Conservation (phyloP, 352 stramenopile genomes). For the Aphanomyces cochlioides region DNA sequence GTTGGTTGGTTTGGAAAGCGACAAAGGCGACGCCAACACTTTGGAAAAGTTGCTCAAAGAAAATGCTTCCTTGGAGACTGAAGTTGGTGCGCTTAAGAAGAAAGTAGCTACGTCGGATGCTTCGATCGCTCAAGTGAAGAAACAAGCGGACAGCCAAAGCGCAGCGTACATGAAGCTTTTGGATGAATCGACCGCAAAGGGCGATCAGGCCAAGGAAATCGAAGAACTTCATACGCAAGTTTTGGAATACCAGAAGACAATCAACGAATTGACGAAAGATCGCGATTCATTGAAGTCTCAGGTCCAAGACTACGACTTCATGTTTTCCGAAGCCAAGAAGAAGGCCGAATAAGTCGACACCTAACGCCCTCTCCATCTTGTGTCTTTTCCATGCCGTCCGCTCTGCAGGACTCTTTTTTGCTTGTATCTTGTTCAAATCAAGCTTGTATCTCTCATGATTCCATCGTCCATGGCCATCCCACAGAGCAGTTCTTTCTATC, state of each 20-base stretch:
- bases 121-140: slow-evolving; percentile 58
- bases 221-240: slow-evolving; percentile 50
- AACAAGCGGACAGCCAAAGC: slow-evolving; percentile 73
- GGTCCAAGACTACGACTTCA: slow-evolving; percentile 87
- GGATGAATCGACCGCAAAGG: slow-evolving; percentile 62
- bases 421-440: too few relatives aligned
- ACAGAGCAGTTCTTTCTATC: too few relatives aligned
- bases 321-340: slow-evolving; percentile 86
- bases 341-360: slow-evolving; percentile 58
- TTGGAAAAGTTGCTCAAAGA: slow-evolving; percentile 21
- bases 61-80: slow-evolving; percentile 13
- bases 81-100: slow-evolving; percentile 18
- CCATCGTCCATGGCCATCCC: too few relatives aligned
- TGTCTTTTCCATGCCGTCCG: background rate
- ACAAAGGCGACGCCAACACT: background rate
- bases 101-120: slow-evolving; percentile 33
- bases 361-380: background rate
- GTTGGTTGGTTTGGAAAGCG: slow-evolving; percentile 31
- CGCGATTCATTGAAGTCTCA: slow-evolving; percentile 69
- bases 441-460: too few relatives aligned
- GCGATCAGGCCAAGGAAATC: slow-evolving; percentile 46
- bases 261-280: slow-evolving; percentile 53
- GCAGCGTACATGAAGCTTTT: slow-evolving; percentile 77
- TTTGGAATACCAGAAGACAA: slow-evolving; percentile 42
- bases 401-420: too few relatives aligned